Evolutionary conservation across 2,329 filamentous ascomycete species (phyloP).

Genomic region (Botrytis tulipae): DNA sequence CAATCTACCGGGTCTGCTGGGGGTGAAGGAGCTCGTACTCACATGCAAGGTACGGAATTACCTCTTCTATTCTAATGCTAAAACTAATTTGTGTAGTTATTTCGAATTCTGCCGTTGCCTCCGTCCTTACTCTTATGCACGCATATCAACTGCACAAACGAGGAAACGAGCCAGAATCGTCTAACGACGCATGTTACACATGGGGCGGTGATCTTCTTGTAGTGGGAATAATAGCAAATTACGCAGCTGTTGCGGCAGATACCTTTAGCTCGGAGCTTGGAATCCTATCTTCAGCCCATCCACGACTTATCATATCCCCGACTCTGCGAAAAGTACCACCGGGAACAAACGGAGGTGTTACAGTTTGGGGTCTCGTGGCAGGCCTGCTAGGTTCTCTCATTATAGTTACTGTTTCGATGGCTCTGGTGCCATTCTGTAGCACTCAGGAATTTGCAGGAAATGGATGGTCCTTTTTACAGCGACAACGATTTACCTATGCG

Average conservation of each 20-base stretch:
- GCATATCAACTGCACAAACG: conserved; percentile 57
- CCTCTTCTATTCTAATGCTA: neutral
- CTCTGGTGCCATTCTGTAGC: conserved; percentile 68
- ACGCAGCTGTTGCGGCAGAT: conserved; percentile 87
- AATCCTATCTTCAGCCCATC: conserved; percentile 73
- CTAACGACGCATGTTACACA: conserved; percentile 48
- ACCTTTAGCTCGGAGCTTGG: conserved; percentile 95
- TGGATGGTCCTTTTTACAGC: conserved; percentile 56
- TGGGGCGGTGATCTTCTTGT: conserved; percentile 63
- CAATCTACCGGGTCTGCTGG: conserved; percentile 69
- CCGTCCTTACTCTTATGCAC: conserved; percentile 59
- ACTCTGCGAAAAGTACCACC: conserved; percentile 75
- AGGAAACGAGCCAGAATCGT: conserved; percentile 33
- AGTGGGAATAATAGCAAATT: conserved; percentile 72
- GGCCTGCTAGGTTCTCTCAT: conserved; percentile 70
- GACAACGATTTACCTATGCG: conserved; percentile 47
- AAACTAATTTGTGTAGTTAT: conserved; percentile 53
- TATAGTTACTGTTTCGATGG: conserved; percentile 61
- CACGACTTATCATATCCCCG: conserved; percentile 81
- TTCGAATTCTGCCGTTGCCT: conserved; percentile 81
- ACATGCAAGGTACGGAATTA: conserved; percentile 64
- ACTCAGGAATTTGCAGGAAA: conserved; percentile 32
- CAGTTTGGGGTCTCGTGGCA: conserved; percentile 67
- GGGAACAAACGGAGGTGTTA: conserved; percentile 93
- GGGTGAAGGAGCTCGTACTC: conserved; percentile 78